These are phyloP conservation scores for Heritiera fomes DNA, from an alignment of 345 rosid genomes.

Conservation along the genomic window DNA sequence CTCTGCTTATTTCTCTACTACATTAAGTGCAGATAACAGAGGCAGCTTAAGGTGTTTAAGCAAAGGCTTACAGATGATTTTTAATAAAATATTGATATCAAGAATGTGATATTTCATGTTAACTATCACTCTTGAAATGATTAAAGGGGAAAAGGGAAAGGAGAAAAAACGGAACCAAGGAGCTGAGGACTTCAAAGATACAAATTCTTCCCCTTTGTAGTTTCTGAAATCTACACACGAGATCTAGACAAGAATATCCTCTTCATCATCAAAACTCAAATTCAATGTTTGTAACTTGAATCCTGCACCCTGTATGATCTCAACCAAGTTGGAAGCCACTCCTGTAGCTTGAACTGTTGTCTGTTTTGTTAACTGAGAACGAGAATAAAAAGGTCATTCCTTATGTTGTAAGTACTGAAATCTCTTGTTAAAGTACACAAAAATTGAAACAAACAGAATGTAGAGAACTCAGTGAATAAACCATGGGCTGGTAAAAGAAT, in stretches of 20 bases:
- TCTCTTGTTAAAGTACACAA: background rate
- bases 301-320: conserved; percentile 78
- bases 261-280: conserved; percentile 81
- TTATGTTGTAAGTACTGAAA: background rate
- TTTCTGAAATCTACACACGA: background rate
- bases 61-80: background rate
- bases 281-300: conserved; percentile 88
- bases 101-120: background rate
- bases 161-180: background rate
- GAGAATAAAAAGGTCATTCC: background rate
- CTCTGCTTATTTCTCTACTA: background rate
- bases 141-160: background rate
- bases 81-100: background rate
- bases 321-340: conserved; percentile 82
- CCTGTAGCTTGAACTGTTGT: conserved; percentile 32
- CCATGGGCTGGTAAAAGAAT: background rate
- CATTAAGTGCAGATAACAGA: too few species aligned
- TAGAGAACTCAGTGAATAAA: background rate
- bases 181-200: background rate
- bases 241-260: conserved; percentile 41
- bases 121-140: background rate
- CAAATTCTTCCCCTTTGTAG: too few species aligned
- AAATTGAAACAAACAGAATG: background rate
- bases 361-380: conserved; percentile 7
- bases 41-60: background rate